phyloP scores from a whole-genome alignment of 257 asterid genomes.

The Solanum tacnaense region DNA sequence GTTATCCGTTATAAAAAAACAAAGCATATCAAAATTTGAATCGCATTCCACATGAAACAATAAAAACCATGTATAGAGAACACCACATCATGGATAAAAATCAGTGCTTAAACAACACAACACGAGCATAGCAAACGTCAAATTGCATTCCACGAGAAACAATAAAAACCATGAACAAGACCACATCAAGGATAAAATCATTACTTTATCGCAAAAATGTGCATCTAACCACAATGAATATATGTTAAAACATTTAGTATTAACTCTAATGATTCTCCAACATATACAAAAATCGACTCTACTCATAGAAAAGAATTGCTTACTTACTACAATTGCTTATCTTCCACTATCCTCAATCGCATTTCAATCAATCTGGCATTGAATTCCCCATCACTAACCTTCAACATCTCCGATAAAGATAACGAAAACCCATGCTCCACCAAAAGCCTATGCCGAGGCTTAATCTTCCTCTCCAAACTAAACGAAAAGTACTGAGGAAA shows the following conservation, averaged over 20 bases:
- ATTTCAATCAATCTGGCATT: slow-evolving; percentile 43
- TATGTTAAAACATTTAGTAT: neutral
- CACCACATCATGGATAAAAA: neutral
- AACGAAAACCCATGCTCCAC: slow-evolving; percentile 38
- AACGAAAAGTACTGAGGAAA: slow-evolving; percentile 83
- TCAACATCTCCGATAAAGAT: slow-evolving; percentile 64
- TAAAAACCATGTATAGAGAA: neutral
- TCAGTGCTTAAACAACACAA: neutral
- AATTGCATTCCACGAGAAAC: neutral
- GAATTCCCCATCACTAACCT: slow-evolving; percentile 69
- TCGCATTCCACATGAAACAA: neutral
- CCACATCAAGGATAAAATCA: neutral
- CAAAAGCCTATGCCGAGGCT: slow-evolving; percentile 51
- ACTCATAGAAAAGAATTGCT: neutral
- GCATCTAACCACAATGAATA: neutral
- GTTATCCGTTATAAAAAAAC: neutral
- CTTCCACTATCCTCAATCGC: slow-evolving; percentile 31
- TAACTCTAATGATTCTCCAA: neutral
- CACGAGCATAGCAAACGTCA: neutral
- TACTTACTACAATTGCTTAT: slow-evolving; percentile 23
- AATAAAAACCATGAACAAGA: neutral
- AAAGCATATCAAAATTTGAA: neutral
- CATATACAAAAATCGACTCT: neutral
- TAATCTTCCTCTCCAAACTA: slow-evolving; percentile 77
- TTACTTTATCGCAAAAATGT: neutral